Evolutionary conservation across 2,329 filamentous ascomycete species (phyloP), one percentile per base, ranked within the genome.

Genomic region (Diaporthe eres): DNA sequence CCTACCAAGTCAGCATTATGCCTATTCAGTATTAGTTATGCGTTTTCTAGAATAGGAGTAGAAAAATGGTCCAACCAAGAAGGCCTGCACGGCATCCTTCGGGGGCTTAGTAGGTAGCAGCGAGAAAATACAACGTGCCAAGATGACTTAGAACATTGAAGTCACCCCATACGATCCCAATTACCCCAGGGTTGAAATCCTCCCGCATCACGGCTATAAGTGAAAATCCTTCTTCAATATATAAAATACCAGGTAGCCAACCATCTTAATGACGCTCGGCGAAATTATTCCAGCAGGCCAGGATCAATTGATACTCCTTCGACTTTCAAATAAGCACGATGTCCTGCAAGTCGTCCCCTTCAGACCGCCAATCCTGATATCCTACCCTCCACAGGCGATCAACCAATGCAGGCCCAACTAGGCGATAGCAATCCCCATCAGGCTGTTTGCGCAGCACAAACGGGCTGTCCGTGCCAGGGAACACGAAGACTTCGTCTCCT

Each of bases 281-380:
- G 8, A 47, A 49, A 51, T 17, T 37, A 51, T 25, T 44, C 7
- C 31, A 53, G 19, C 6, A 25, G 10, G 22, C 22, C 63, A 39
- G 31, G 47, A 25, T 51, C 47, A 49, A 37, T 68, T 39, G 44
- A 28, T 22, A 51, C 31, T 68, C 44, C 63, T 51, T 51, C 31
- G 12, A 39, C 19, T 51, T 53, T 72, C n/a, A 63, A 44, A 63
- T 55, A 17, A 63, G 47, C 58, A 61, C 49, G 15, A 72, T 55
- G 44, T 63, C 34, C 47, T 49, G 44, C 34, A 72, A 37, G n/a
- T 53, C 53, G n/a, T 37, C 28, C 13, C 57, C 71, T 12, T 31
- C 44, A 31, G 60, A 72, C 44, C 57, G 71, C 71, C 71, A 63
- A 13, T 60, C 17, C 57, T 63, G 57, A 34, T 63, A 42, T 67